Conservation (phyloP, 192 early-diverging fungal species). For the Kappamyces sp. region DNA sequence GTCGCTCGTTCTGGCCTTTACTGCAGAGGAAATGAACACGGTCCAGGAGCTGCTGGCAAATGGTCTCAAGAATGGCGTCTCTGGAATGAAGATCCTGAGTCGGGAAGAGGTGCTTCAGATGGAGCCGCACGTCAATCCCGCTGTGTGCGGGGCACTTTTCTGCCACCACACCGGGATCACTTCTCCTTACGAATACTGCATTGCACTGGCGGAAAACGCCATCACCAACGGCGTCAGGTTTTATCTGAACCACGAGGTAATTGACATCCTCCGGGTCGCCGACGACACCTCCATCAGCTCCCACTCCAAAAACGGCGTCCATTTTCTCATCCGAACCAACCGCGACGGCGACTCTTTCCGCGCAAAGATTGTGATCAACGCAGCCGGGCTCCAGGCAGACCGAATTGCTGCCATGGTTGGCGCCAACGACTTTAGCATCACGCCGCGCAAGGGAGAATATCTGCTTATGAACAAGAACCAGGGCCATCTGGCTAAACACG, state of each 20-base stretch:
- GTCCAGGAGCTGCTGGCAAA: slow-evolving; percentile 31
- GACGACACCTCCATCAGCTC: not conserved
- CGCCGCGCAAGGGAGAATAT: slow-evolving; percentile 44
- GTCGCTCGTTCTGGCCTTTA: slow-evolving; percentile 35
- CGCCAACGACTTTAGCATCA: slow-evolving; percentile 34
- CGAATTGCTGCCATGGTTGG: slow-evolving; percentile 45
- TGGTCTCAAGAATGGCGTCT: slow-evolving; percentile 38
- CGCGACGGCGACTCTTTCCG: not conserved
- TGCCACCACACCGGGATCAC: slow-evolving; percentile 37
- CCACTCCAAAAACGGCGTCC: slow-evolving; percentile 4
- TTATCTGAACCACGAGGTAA: slow-evolving; percentile 29
- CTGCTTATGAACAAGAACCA: slow-evolving; percentile 35
- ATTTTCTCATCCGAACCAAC: slow-evolving; percentile 9
- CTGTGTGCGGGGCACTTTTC: slow-evolving; percentile 28
- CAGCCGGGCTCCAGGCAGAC: slow-evolving; percentile 33
- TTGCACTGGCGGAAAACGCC: slow-evolving; percentile 45
- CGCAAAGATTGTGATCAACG: slow-evolving; percentile 15
- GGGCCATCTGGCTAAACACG: slow-evolving; percentile 25
- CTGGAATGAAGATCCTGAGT: slow-evolving; percentile 25
- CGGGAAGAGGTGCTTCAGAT: slow-evolving; percentile 26
- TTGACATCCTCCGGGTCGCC: slow-evolving; percentile 31
- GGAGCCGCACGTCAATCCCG: slow-evolving; percentile 35
- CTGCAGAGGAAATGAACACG: slow-evolving; percentile 17
- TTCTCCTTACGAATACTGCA: slow-evolving; percentile 44
- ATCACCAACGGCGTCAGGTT: slow-evolving; percentile 39